These are phyloP conservation scores for Diutina pseudorugosa DNA, from an alignment of 1,139 yeast genomes.

Conservation along the genomic window DNA sequence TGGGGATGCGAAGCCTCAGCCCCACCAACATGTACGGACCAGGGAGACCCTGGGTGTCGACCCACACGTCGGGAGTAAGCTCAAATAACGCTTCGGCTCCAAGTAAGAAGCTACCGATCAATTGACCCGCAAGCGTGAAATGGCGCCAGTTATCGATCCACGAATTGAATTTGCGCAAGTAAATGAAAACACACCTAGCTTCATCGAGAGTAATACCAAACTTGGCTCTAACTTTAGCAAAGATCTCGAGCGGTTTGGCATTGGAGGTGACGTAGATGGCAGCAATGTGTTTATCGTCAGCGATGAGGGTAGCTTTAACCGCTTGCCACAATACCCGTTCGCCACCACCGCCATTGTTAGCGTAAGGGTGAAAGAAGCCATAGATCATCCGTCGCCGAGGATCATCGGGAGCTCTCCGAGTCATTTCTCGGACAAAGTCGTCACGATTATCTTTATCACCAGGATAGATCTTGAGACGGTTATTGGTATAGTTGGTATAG, in stretches of 20 bases:
- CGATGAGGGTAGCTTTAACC: conserved; percentile 53
- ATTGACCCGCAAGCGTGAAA: conserved; percentile 79
- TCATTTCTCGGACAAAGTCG: conserved; percentile 19
- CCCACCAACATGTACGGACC: conserved; percentile 49
- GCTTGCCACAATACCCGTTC: conserved; percentile 97
- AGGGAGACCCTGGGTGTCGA: conserved; percentile 93
- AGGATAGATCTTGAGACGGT: conserved; percentile 25
- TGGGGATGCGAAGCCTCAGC: conserved; percentile 50
- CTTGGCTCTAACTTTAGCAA: conserved; percentile 44
- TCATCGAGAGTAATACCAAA: conserved; percentile 49
- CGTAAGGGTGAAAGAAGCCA: conserved; percentile 93
- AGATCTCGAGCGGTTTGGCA: conserved; percentile 38
- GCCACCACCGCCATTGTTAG: conserved; percentile 97
- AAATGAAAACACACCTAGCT: conserved; percentile 57
- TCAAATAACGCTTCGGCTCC: conserved; percentile 59
- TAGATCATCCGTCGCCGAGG: conserved; percentile 33
- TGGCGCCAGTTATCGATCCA: conserved; percentile 74
- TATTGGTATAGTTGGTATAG: conserved; percentile 24
- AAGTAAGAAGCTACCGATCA: conserved; percentile 61
- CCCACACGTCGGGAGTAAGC: conserved; percentile 79
- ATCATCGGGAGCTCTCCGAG: conserved; percentile 25
- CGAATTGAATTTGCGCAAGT: conserved; percentile 42
- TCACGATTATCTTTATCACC: conserved; percentile 17
- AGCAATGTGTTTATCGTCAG: conserved; percentile 42
- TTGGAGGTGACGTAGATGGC: conserved; percentile 65